Base-by-base conservation (phyloP, 495 filamentous ascomycete genomes). In the Aspergillus coremiiformis region DNA sequence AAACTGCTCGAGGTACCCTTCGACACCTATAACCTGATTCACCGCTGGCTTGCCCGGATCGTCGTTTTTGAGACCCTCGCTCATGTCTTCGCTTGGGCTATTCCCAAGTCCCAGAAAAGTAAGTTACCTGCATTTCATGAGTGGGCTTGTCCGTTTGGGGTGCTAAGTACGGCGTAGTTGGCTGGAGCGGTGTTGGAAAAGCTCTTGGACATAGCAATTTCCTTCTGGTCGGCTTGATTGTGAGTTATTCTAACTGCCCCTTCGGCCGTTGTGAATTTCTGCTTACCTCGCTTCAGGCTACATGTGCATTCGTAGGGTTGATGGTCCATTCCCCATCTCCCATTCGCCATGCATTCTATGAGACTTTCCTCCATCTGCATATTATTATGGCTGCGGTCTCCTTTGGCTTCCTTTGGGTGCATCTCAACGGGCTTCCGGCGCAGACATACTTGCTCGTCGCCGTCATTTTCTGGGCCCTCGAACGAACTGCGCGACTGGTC, bases 331-430 rank as follows among this genome's bases (percentile, higher is more conserved):
- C 90, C 23, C 72, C 84, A 11, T 88, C 88, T 1, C 79, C 87
- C 4, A 59, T 98, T 39, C 82, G 93, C 30, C 92, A 96, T 66
- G 91, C 92, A 15, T 96, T 95, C 68, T 97, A 98, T 67, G 94
- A 97, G 68, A 88, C 85, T 0, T 98, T 97, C 71, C 74, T 97
- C 51, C 83, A 87, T 56, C 59, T 85, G 20, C 93, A 98, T 66
- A 87, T 94, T 55, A 70, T 80, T 21, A 64, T 90, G 12, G 87
- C 81, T 12, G 66, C 80, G 15, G 58, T 85, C 35, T 66, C 76
- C 19, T 78, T 90, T 26, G 78, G 73, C 48, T 77, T 77, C 57
- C 70, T 86, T 1, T 95, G 83, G 78, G 69, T 89, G 32, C 92
- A 97, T 71, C 77, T 84, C 35, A 67, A 81, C 39, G 78, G 79